Base-by-base conservation (phyloP, 2,329 filamentous ascomycete species). In the Fusarium devonianum region DNA sequence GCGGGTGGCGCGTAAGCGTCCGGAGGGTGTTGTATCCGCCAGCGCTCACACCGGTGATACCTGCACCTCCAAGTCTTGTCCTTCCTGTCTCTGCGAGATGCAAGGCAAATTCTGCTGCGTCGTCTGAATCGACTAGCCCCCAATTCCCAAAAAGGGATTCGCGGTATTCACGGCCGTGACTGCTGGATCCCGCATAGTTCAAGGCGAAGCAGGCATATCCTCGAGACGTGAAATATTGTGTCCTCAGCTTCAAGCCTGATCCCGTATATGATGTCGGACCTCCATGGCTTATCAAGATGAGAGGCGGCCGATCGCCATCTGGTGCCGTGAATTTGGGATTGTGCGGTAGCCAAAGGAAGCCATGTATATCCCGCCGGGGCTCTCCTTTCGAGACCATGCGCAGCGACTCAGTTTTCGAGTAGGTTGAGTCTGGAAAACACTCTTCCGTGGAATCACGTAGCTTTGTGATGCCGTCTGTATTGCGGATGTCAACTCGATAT, bases 11-110 rank as follows among this genome's bases (percentile, higher is more conserved):
- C 16, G 75, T 74, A 3, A 83, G 58, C 4, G 72, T 73, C 57
- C 79, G 75, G 17, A 84, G 69, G 0, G 79, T 78, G 9, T 75
- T 75, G 63, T 83, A 84, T 0, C 81, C 81, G 10, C 81, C 80
- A 0, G 80, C 78, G 43, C 78, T 80, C 5, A 70, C 69, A 2
- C 80, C 81, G 2, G 74, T 75, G 45, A 82, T 78, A 0, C 79
- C 80, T 1, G 79, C 71, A 3, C 69, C 68, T 1, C 66, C 58
- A 9, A 55, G 45, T 16, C 73, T 69, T 1, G 80, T 69, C 4
- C 72, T 63, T 0, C 72, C 70, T 1, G 69, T 62, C 0, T 58
- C 50, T 1, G 68, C 69, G 2, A 84, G 70, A 35, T 75, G 74
- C 0, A 69, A 62, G 1, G 80, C 75, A 4, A 72, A 73, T 35